These are phyloP conservation scores for Synchytrium microbalum DNA, from an alignment of 371 early-diverging fungal species.

Conservation along the genomic window DNA sequence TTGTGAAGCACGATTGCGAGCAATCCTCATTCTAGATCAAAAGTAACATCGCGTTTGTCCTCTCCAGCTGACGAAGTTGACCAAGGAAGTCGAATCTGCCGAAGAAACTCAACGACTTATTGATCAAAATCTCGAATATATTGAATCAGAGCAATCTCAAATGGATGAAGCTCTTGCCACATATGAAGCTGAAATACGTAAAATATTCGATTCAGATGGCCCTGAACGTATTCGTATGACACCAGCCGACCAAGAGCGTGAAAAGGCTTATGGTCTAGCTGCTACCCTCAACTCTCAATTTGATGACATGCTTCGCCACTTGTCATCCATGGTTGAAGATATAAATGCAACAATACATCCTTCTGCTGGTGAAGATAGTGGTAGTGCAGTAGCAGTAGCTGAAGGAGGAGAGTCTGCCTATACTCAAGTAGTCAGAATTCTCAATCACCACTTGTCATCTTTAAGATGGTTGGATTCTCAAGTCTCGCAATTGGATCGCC, in stretches of 20 bases:
- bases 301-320: slow-evolving; percentile 71
- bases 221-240: slow-evolving; percentile 11
- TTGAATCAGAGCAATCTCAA: slow-evolving; percentile 79
- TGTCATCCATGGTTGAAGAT: slow-evolving; percentile 77
- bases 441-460: slow-evolving; percentile 80
- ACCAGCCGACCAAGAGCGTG: slow-evolving; percentile 78
- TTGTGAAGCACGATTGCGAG: too few relatives aligned
- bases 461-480: slow-evolving; percentile 79
- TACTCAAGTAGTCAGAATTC: slow-evolving; percentile 76
- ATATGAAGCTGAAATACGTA: slow-evolving; percentile 68
- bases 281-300: slow-evolving; percentile 76
- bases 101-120: slow-evolving; percentile 69
- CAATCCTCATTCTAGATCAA: too few relatives aligned
- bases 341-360: slow-evolving; percentile 45
- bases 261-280: slow-evolving; percentile 73
- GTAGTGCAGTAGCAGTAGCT: slow-evolving; percentile 18
- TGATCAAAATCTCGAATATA: slow-evolving; percentile 72
- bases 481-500: slow-evolving; percentile 25
- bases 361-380: slow-evolving; percentile 21
- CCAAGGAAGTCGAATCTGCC: slow-evolving; percentile 61
- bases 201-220: not conserved
- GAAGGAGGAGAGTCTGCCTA: slow-evolving; percentile 36
- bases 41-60: too few relatives aligned
- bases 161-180: slow-evolving; percentile 61
- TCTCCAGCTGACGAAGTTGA: slow-evolving; percentile 62